These are phyloP conservation scores for Pseudogymnoascus destructans DNA, from an alignment of 2,329 filamentous ascomycete genomes.

Conservation along the genomic window DNA sequence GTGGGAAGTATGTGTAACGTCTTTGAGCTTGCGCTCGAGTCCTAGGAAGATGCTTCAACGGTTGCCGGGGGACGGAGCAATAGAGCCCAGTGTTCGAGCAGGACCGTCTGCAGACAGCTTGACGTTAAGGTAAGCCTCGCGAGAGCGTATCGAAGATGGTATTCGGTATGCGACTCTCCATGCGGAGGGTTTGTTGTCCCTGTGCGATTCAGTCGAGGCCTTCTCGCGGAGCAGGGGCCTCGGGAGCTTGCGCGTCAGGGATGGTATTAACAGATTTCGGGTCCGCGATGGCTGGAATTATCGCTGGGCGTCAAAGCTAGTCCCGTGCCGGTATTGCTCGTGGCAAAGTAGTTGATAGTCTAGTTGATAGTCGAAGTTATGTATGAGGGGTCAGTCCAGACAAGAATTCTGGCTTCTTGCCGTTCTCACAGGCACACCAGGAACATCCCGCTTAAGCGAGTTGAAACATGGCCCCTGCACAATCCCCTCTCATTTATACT, in stretches of 20 bases:
- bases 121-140: neutral
- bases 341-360: no score
- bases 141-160: neutral
- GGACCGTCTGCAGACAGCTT: constrained; percentile 3
- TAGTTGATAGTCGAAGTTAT: neutral
- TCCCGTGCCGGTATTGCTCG: neutral
- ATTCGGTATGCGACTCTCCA: constrained; percentile 6
- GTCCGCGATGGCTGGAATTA: neutral
- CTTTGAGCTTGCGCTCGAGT: constrained; percentile 20
- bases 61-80: constrained; percentile 9
- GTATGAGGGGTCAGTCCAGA: constrained; percentile 7
- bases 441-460: constrained; percentile 6
- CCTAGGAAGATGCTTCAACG: constrained; percentile 12
- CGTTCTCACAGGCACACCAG: constrained; percentile 5
- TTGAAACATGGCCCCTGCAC: constrained; percentile 8
- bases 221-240: neutral
- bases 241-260: neutral
- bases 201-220: constrained; percentile 1
- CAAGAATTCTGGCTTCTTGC: constrained; percentile 6
- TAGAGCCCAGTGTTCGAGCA: constrained; percentile 7
- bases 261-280: neutral
- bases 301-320: neutral
- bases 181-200: constrained; percentile 4
- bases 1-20: neutral
- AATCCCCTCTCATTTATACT: constrained; percentile 6